Conservation (phyloP, 2,329 filamentous ascomycete species). For the Nothopassalora personata region DNA sequence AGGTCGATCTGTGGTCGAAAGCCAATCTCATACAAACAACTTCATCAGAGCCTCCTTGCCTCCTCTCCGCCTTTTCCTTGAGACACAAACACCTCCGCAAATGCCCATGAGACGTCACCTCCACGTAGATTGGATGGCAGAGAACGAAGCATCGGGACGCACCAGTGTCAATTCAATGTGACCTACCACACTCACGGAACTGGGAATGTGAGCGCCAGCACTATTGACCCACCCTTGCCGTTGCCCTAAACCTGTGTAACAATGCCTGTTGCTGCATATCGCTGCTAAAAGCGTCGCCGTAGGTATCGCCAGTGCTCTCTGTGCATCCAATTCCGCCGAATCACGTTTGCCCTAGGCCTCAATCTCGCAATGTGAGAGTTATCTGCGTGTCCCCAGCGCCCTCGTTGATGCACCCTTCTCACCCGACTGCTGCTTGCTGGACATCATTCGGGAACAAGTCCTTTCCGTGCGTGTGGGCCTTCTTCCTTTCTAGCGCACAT, state of each 20-base stretch:
- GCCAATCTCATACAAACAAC: not conserved
- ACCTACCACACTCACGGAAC: not conserved
- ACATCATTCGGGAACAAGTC: not conserved
- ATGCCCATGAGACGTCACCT: conserved; percentile 2
- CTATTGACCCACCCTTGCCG: conserved; percentile 1
- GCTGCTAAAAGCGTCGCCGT: not conserved
- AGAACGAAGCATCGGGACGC: not conserved
- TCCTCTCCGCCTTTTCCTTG: not conserved
- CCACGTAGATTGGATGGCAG: conserved; percentile 2
- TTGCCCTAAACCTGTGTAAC: not conserved
- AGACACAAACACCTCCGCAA: conserved; percentile 4
- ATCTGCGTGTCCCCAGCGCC: not conserved
- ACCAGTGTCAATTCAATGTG: not conserved
- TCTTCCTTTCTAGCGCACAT: not conserved
- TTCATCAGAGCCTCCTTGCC: not conserved
- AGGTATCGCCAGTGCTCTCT: not conserved
- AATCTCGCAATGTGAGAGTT: not conserved
- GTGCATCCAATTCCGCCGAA: not conserved
- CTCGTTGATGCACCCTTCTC: not conserved
- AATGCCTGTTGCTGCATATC: not conserved
- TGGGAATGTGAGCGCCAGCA: conserved; percentile 1
- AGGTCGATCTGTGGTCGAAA: not conserved
- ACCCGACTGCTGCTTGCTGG: not conserved
- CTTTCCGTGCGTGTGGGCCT: not conserved
- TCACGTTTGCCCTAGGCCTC: not conserved